Evolutionary conservation across 2,329 filamentous ascomycete species (phyloP), one percentile per base, ranked within the genome.

Genomic region (Fusarium penzigii): DNA sequence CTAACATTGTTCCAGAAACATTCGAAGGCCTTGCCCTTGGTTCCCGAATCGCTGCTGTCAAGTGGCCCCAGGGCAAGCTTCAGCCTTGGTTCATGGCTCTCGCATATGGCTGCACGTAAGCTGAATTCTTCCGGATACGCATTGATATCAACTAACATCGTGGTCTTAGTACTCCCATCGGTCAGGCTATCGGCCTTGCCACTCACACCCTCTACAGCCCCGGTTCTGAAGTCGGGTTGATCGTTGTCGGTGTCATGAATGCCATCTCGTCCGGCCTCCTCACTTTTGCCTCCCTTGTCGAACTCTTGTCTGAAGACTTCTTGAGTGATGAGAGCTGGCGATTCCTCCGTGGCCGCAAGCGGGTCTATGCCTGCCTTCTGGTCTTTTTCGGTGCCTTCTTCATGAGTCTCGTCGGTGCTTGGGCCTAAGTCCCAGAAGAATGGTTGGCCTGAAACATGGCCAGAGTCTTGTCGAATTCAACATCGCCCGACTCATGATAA

Each of bases 221-320:
- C 5, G 76, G 79, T 48, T 87, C 84, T 14, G 79, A 86, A 50
- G 76, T 82, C 0, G 87, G 87, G 1, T 73, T 90, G 16, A 74
- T 90, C 16, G 82, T 89, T 67, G 87, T 90, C 16, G 87, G 87
- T 3, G 81, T 88, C 63, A 90, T 89, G 75, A 90, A 90, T 66
- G 86, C 86, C 25, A 84, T 90, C 48, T 88, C 85, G 17, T 84
- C 85, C 46, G 87, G 88, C 1, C 72, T 90, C n/a, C 72, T 90
- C 9, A 76, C 88, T 3, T 90, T 89, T 68, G 87, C 88, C 0
- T 86, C 86, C 0, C 72, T 90, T 46, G 85, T 90, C 17, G 86
- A 90, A 69, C 76, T 90, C 44, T 75, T 90, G 48, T 85, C 86
- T 0, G 86, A 90, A 65, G 87, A 90, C 61, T 89, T 90, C 58